Evolutionary conservation across 2,329 filamentous ascomycete genomes (phyloP).

Genomic region (Alternaria atra): DNA sequence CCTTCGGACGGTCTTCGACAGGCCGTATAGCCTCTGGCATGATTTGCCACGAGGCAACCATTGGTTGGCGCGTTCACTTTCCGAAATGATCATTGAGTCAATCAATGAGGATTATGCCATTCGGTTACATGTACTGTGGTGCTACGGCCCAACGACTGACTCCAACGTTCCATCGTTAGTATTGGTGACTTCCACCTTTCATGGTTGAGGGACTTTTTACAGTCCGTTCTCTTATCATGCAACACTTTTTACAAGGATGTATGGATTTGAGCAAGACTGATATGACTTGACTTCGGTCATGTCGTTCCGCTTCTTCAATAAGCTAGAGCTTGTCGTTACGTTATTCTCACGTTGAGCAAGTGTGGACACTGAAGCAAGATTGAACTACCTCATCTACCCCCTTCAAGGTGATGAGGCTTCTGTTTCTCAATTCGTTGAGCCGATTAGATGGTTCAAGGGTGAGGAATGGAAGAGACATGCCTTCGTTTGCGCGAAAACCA

Average conservation of each 20-base stretch:
- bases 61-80: not conserved
- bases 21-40: conserved; percentile 44
- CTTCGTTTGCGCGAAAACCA: not conserved
- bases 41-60: conserved; percentile 42
- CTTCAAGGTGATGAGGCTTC: conserved; percentile 44
- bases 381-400: conserved; percentile 32
- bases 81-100: not conserved
- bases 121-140: not conserved
- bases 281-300: not conserved
- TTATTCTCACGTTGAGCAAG: conserved; percentile 49
- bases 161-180: not conserved
- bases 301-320: conserved; percentile 48
- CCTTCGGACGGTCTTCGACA: conserved; percentile 34
- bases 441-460: conserved; percentile 35
- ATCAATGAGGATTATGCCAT: not conserved
- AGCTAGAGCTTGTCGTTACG: conserved; percentile 54
- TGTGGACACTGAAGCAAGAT: conserved; percentile 56
- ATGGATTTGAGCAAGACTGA: not conserved
- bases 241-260: not conserved
- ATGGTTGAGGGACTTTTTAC: not conserved
- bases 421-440: conserved; percentile 32
- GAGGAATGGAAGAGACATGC: conserved; percentile 40
- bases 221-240: not conserved
- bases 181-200: too few species aligned
- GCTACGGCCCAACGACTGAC: not conserved